phyloP scores from a whole-genome alignment of 2,329 filamentous ascomycete genomes.

The Aspergillus fijiensis region DNA sequence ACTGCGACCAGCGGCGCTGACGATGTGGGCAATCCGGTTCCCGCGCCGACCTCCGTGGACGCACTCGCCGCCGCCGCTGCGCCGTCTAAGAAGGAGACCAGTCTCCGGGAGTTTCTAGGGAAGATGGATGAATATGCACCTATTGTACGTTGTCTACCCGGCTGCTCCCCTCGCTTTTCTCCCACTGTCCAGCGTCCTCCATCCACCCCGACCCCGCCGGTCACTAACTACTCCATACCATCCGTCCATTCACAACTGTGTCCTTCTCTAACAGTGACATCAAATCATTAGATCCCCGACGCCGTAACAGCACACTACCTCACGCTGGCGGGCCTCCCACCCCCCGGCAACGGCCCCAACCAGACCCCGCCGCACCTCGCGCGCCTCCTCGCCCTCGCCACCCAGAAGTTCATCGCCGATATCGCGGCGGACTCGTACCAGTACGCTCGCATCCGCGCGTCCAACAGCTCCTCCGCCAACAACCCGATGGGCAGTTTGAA shows the following conservation, averaged over 20 bases:
- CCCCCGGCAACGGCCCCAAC: slow-evolving; percentile 78
- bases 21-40: slow-evolving; percentile 22
- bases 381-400: slow-evolving; percentile 91
- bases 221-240: no score
- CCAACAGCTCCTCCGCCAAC: slow-evolving; percentile 79
- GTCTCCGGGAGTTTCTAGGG: slow-evolving; percentile 82
- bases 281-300: slow-evolving; percentile 73
- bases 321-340: slow-evolving; percentile 89
- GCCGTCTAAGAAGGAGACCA: slow-evolving; percentile 85
- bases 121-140: slow-evolving; percentile 99
- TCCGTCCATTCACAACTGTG: no score
- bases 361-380: slow-evolving; percentile 76
- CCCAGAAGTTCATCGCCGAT: slow-evolving; percentile 97
- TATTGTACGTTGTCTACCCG: slow-evolving; percentile 64
- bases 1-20: slow-evolving; percentile 8
- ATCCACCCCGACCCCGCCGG: no score
- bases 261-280: no score
- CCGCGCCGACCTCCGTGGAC: slow-evolving; percentile 32
- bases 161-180: slow-evolving; percentile 1
- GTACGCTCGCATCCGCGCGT: slow-evolving; percentile 93
- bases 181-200: background rate
- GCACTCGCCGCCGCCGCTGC: slow-evolving; percentile 51
- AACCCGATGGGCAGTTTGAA: slow-evolving; percentile 88
- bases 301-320: slow-evolving; percentile 98
- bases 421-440: slow-evolving; percentile 97